These are phyloP conservation scores for Sicyos edulis DNA, from an alignment of 306 rosid species.

Conservation along the genomic window DNA sequence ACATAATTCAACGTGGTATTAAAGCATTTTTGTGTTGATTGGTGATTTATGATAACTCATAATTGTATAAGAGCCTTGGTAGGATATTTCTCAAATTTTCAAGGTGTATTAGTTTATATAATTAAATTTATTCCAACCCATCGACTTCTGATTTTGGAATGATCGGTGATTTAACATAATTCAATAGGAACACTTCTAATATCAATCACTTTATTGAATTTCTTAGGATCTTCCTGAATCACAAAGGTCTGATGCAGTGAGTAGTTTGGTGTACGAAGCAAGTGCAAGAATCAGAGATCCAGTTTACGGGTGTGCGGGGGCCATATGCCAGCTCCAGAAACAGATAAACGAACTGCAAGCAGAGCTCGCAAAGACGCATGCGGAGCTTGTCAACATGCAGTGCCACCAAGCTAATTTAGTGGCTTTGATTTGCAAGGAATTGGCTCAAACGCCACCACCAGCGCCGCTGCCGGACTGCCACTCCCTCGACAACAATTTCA, in stretches of 20 bases:
- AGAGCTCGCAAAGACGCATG: conserved; percentile 26
- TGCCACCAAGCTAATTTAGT: conserved; percentile 21
- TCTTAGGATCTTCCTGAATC: conserved; percentile 26
- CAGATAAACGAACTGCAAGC: conserved; percentile 28
- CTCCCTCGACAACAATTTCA: neutral
- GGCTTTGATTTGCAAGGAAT: conserved; percentile 22
- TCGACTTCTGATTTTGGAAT: too few relatives aligned
- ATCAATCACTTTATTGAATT: neutral
- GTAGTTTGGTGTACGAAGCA: conserved; percentile 32
- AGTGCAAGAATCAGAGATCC: conserved; percentile 30
- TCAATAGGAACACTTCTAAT: neutral
- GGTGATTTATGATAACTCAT: too few relatives aligned
- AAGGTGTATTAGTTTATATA: too few relatives aligned
- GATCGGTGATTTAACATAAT: too few relatives aligned
- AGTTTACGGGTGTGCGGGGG: conserved; percentile 30
- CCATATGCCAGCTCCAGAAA: conserved; percentile 28
- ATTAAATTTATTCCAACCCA: too few relatives aligned
- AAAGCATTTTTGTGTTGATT: too few relatives aligned
- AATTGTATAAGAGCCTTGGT: too few relatives aligned
- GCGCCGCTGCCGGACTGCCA: neutral
- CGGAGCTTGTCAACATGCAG: conserved; percentile 28
- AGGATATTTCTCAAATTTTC: too few relatives aligned
- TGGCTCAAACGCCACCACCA: conserved; percentile 11
- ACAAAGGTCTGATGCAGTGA: conserved; percentile 30
- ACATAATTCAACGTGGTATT: too few relatives aligned